Percentiles rank a stretch among this genome's conserved stretches.
Conservation (phyloP, 2,329 filamentous ascomycete genomes). For the Orbilia oligospora region DNA sequence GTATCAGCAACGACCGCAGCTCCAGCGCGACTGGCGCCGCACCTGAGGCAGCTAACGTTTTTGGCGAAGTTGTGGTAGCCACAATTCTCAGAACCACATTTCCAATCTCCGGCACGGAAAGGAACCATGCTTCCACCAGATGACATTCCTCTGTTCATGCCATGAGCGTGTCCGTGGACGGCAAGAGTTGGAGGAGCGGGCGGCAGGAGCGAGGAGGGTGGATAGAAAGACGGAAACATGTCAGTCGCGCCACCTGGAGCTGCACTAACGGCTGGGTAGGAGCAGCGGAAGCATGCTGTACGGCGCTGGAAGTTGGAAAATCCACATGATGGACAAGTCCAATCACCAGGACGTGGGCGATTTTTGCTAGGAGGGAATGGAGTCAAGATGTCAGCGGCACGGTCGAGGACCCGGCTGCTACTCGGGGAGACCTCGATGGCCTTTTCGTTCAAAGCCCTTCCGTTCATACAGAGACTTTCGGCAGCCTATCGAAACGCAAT, state of each 20-base stretch:
- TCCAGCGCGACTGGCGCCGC: slow-evolving; percentile 92
- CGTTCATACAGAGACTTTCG: slow-evolving; percentile 99
- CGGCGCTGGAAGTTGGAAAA: slow-evolving; percentile 99
- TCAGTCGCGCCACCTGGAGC: slow-evolving; percentile 78
- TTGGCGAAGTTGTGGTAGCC: slow-evolving; percentile 99
- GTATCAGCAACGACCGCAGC: slow-evolving; percentile 96
- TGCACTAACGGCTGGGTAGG: slow-evolving; percentile 92
- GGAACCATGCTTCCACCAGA: slow-evolving; percentile 76
- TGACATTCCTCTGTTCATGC: slow-evolving; percentile 67
- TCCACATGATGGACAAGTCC: slow-evolving; percentile 98
- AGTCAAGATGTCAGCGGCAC: slow-evolving; percentile 93
- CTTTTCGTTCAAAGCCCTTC: slow-evolving; percentile 96
- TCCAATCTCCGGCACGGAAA: slow-evolving; percentile 99
- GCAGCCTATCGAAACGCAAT: slow-evolving; percentile 76
- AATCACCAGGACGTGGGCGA: slow-evolving; percentile 94
- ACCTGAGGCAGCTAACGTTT: slow-evolving; percentile 97
- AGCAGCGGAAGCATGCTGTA: slow-evolving; percentile 98
- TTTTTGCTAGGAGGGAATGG: slow-evolving; percentile 99
- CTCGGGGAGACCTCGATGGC: slow-evolving; percentile 98
- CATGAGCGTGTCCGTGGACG: slow-evolving; percentile 69
- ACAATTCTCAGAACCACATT: slow-evolving; percentile 96
- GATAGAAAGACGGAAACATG: slow-evolving; percentile 76
- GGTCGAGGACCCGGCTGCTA: slow-evolving; percentile 94
- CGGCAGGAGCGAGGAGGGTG: slow-evolving; percentile 81
- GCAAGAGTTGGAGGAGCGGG: slow-evolving; percentile 77